Conservation (phyloP, 2,329 filamentous ascomycete genomes). For the Camillea tinctor region DNA sequence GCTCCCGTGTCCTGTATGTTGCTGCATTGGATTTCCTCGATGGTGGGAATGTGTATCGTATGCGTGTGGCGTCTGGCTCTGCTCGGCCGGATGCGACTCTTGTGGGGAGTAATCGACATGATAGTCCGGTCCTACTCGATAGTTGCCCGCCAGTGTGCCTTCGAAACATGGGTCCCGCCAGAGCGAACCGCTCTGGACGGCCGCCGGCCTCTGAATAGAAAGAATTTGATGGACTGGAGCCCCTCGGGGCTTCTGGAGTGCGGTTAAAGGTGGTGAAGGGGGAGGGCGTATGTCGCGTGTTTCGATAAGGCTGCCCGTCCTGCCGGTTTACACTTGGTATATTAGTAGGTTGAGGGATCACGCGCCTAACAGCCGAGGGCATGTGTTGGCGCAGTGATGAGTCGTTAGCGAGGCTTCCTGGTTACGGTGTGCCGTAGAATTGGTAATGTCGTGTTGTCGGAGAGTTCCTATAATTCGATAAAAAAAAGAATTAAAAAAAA, state of each 20-base stretch:
- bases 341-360: conserved; percentile 30
- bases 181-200: conserved; percentile 74
- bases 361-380: conserved; percentile 34
- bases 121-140: conserved; percentile 68
- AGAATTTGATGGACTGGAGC: conserved; percentile 55
- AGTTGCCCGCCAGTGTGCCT: conserved; percentile 72
- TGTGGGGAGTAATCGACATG: conserved; percentile 73
- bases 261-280: conserved; percentile 28
- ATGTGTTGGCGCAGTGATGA: conserved; percentile 34
- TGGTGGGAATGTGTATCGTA: conserved; percentile 54
- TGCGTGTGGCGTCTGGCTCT: conserved; percentile 61
- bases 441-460: conserved; percentile 24
- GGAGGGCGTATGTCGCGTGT: conserved; percentile 31
- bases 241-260: conserved; percentile 52
- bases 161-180: conserved; percentile 73
- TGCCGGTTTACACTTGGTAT: conserved; percentile 27
- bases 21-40: conserved; percentile 50
- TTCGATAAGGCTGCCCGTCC: conserved; percentile 32
- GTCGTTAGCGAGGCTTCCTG: conserved; percentile 24
- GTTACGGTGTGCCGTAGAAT: conserved; percentile 20
- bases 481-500: conserved; percentile 27
- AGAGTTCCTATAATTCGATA: conserved; percentile 24
- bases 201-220: conserved; percentile 61
- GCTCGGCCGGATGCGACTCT: conserved; percentile 63
- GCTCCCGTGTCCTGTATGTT: conserved; percentile 45